Conservation (phyloP, 179 eudicot species). For the Pouteria campechiana region DNA sequence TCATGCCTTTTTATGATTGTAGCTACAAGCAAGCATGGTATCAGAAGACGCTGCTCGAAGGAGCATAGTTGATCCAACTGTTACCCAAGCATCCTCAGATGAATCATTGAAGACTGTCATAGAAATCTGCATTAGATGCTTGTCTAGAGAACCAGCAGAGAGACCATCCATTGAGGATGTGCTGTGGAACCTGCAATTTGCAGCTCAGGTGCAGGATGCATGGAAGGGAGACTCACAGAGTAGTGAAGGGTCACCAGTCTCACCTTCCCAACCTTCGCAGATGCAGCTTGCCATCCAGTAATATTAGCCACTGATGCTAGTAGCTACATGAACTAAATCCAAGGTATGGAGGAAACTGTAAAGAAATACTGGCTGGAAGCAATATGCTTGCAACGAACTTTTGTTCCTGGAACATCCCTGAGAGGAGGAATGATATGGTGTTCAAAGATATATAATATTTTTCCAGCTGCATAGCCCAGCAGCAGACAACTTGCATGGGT, state of each 20-base stretch:
- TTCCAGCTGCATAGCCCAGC: too few relatives aligned
- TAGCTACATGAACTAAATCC: not conserved
- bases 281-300: constrained; percentile 4
- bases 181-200: constrained; percentile 89
- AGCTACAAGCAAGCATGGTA: constrained; percentile 45
- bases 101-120: constrained; percentile 67
- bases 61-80: constrained; percentile 44
- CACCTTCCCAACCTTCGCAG: constrained; percentile 24
- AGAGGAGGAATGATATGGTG: too few relatives aligned
- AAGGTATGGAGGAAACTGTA: not conserved
- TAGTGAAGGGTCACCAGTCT: constrained; percentile 35
- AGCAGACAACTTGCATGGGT: too few relatives aligned
- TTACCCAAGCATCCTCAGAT: constrained; percentile 41
- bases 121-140: constrained; percentile 58
- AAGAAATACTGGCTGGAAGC: not conserved
- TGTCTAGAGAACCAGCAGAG: constrained; percentile 27
- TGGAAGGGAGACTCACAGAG: constrained; percentile 36
- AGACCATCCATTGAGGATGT: constrained; percentile 82
- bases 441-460: too few relatives aligned
- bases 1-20: not conserved
- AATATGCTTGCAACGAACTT: too few relatives aligned
- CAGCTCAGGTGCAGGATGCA: constrained; percentile 81
- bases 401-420: too few relatives aligned
- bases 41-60: constrained; percentile 37
- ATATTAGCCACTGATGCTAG: not conserved